These are phyloP conservation scores for Coleophoma crateriformis DNA, from an alignment of 2,329 filamentous ascomycete species.

Conservation along the genomic window DNA sequence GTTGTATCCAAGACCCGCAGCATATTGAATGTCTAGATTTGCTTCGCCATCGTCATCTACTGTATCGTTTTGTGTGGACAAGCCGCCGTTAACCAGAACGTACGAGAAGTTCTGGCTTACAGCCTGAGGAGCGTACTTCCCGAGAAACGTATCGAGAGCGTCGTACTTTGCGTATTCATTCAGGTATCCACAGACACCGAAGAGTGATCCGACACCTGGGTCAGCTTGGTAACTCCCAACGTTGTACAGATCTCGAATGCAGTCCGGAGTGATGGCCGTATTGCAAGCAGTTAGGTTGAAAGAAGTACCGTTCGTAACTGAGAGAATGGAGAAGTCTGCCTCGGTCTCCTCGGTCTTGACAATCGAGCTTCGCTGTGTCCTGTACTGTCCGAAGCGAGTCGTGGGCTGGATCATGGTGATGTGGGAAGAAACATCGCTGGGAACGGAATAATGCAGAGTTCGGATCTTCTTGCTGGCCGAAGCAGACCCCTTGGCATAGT, in stretches of 20 bases:
- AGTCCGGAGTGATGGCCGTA: slow-evolving; percentile 25
- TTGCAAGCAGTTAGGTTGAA: slow-evolving; percentile 20
- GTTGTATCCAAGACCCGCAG: slow-evolving; percentile 44
- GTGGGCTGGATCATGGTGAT: slow-evolving; percentile 36
- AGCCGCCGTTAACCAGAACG: slow-evolving; percentile 25
- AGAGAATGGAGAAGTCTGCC: slow-evolving; percentile 16
- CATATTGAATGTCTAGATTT: slow-evolving; percentile 45
- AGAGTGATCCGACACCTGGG: slow-evolving; percentile 42
- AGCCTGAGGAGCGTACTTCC: slow-evolving; percentile 13
- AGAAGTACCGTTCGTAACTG: slow-evolving; percentile 21
- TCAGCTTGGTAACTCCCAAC: slow-evolving; percentile 42
- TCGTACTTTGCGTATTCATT: slow-evolving; percentile 19
- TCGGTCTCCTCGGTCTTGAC: slow-evolving; percentile 5
- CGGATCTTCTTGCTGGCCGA: slow-evolving; percentile 39
- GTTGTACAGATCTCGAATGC: slow-evolving; percentile 27
- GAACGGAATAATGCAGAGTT: slow-evolving; percentile 38
- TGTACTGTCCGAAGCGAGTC: slow-evolving; percentile 41
- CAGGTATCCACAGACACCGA: slow-evolving; percentile 51
- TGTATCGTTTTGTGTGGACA: slow-evolving; percentile 28
- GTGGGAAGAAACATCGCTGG: slow-evolving; percentile 26
- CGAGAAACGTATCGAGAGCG: slow-evolving; percentile 13
- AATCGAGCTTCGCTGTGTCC: slow-evolving; percentile 16
- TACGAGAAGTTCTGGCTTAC: slow-evolving; percentile 19
- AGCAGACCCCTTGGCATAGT: slow-evolving; percentile 27
- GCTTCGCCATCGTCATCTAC: slow-evolving; percentile 41